These are phyloP conservation scores for Kregervanrija fluxuum DNA, from an alignment of 805 yeast species.

Conservation along the genomic window DNA sequence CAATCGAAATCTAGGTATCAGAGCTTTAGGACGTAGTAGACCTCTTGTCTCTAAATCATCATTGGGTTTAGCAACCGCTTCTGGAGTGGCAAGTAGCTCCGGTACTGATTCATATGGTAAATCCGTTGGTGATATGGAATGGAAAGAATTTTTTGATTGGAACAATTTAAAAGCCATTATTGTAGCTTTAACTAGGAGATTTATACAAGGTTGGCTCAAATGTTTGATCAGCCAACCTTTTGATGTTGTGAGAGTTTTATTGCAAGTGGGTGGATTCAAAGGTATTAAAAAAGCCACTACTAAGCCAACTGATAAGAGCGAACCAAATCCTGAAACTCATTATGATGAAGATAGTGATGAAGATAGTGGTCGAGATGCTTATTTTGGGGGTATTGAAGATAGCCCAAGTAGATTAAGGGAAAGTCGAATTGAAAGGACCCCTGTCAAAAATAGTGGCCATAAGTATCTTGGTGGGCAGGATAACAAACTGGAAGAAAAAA, in stretches of 20 bases:
- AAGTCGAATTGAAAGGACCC: constrained; percentile 25
- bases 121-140: constrained; percentile 42
- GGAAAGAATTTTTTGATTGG: constrained; percentile 58
- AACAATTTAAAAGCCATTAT: constrained; percentile 50
- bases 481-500: constrained; percentile 1
- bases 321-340: not conserved
- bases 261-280: constrained; percentile 71
- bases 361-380: constrained; percentile 12
- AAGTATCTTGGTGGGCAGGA: not conserved
- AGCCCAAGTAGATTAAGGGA: constrained; percentile 17
- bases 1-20: not conserved
- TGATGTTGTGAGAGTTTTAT: constrained; percentile 68
- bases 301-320: not conserved
- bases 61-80: too few species aligned
- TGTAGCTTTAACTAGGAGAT: constrained; percentile 50
- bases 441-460: constrained; percentile 8
- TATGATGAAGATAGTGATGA: constrained; percentile 25
- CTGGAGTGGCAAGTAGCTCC: too few species aligned
- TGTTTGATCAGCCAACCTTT: constrained; percentile 78
- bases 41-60: constrained; percentile 11
- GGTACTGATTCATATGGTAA: constrained; percentile 3
- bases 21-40: not conserved
- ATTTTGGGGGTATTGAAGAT: constrained; percentile 19
- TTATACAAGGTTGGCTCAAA: constrained; percentile 61
- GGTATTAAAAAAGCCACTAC: constrained; percentile 9